Evolutionary conservation across 495 filamentous ascomycete species (phyloP), one percentile per base, ranked within the genome.

Genomic region (Copromyces sp.): DNA sequence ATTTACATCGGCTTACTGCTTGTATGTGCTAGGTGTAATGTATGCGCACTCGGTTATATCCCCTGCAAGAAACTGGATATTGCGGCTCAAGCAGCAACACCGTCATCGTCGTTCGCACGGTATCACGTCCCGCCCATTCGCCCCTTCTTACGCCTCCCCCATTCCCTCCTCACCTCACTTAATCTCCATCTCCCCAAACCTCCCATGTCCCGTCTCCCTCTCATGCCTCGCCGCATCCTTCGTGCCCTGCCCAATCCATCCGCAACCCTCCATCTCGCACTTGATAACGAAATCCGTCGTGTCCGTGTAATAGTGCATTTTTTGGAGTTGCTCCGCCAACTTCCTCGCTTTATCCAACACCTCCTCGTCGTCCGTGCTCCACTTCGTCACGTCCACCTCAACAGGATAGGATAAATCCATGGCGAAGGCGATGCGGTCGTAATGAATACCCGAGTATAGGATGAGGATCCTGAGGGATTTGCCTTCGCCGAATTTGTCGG

Each of bases 401-500:
- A 93, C 85, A 11, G 89, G 86, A 14, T 87, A 83, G 72, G 88
- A 84, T 11, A 90, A 83, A 72, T 85, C 85, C 59, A 91, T 90
- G 11, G 87, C 88, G 75, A 96, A 86, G 0, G 91, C 92, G 69
- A 98, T 89, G n/a, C 91, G 89, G 80, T 99, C 95, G 80, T 99
- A 99, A 77, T 99, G 95, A 70, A 98, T 95, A 0, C 94, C 94
- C 0, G 92, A 94, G 80, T 98, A 99, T 2, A 98, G 89, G 39
- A 99, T 83, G 44, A 98, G 89, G 80, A 93, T 93, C 39, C 94
- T 84, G 24, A 85, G 87, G 2, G 84, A 45, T 37, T 86, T 87
- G 2, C 89, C 90, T 77, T 97, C 93, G 74, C 97, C 97, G 79
- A 96, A 96, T 24, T 87, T 86, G 77, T 97, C 92, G 7, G 85